Evolutionary conservation across 208 protist species (phyloP), one percentile per base, ranked within the genome.

Genomic region (Endotrypanum monterogeii): DNA sequence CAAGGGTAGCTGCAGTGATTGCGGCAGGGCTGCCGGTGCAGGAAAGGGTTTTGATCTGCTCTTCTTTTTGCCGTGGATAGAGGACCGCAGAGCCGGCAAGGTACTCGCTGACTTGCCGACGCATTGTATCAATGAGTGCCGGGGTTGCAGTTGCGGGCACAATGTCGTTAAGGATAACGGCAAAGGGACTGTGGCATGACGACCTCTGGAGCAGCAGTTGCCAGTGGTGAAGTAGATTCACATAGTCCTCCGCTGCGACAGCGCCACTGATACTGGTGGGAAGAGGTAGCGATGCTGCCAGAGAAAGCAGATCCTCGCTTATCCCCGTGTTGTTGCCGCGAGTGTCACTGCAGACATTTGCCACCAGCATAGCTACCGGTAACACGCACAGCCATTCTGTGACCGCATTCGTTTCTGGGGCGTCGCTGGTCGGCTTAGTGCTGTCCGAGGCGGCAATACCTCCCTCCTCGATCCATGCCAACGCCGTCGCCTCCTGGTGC

Each of bases 341-440:
- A n/a, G 67, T 35, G n/a, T 35, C 30, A 35, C 44, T 35, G 63
- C 63, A 50, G 46, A 50, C 63, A 8, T 11, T 44, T 6, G 44
- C 63, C 5, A 68, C 41, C 32, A 55, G 11, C 46, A 41, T 50
- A 18, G 69, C 75, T 0, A 74, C 54, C 0, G 69, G 69, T 14
- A 74, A 30, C 18, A 69, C 71, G 32, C 67, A 56, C 55, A 76
- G 68, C 76, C 76, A 81, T n/a, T 63, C 76, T 30, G 67, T 28
- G 28, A 41, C 23, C 28, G 52, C 67, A 50, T 28, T 52, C 11
- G 12, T 2, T 39, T 18, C 30, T 23, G 25, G 14, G 14, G 32
- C 60, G 12, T 44, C 28, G 16, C 60, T 39, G 32, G 37, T 28
- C 37, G 23, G 60, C 37, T 18, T 37, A 39, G 60, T 48, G 37